A percentile compares a stretch with the other conserved stretches of the same genome.
Evolutionary conservation across 371 early-diverging fungal species (phyloP).

Genomic region (Encephalitozoon hellem): DNA sequence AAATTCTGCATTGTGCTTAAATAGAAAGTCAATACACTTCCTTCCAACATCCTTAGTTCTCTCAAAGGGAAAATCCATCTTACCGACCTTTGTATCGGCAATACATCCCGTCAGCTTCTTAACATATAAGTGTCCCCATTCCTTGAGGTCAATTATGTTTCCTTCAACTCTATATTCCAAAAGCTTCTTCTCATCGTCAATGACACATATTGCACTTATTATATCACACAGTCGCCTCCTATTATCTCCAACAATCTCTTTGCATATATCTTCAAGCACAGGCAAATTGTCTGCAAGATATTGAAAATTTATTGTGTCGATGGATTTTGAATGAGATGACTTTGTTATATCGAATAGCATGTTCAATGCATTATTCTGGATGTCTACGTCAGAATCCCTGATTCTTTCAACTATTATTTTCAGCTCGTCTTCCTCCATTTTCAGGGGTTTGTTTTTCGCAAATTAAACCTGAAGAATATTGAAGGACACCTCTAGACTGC

Average conservation of each 20-base stretch:
- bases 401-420: constrained; percentile 32
- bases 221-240: constrained; percentile 53
- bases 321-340: constrained; percentile 25
- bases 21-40: constrained; percentile 51
- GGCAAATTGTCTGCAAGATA: constrained; percentile 14
- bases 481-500: neutral
- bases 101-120: constrained; percentile 52
- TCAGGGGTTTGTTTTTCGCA: constrained; percentile 14
- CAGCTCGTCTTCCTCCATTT: constrained; percentile 37
- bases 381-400: constrained; percentile 15
- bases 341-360: constrained; percentile 31
- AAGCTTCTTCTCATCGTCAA: constrained; percentile 27
- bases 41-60: neutral
- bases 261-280: neutral
- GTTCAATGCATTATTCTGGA: constrained; percentile 25
- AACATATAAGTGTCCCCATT: constrained; percentile 60
- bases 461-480: neutral
- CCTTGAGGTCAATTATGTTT: constrained; percentile 47
- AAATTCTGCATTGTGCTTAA: constrained; percentile 57
- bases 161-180: constrained; percentile 55
- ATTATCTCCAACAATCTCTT: constrained; percentile 21
- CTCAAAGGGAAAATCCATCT: constrained; percentile 8
- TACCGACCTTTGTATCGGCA: neutral
- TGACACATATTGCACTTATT: constrained; percentile 51
- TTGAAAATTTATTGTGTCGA: constrained; percentile 24